Conservation (phyloP, 169 alveolate genomes). For the Toxoplasma gondii region DNA sequence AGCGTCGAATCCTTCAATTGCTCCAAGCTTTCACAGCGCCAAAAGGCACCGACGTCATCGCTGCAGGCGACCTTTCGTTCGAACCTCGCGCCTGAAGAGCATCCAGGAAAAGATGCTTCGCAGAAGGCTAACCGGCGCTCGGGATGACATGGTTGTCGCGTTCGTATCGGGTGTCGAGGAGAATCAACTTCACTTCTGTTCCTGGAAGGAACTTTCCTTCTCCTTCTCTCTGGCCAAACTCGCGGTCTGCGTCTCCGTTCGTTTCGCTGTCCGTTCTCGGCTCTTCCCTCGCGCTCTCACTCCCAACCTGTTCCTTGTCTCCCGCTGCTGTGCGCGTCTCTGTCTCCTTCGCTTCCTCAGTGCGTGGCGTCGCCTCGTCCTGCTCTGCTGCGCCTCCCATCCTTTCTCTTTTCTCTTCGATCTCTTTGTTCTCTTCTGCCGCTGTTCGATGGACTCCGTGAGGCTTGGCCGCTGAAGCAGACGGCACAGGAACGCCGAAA, state of each 20-base stretch:
- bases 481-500: slow-evolving; percentile 65
- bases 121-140: neutral
- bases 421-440: neutral
- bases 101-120: too few species aligned
- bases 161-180: neutral
- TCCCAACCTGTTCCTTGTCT: neutral
- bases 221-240: neutral
- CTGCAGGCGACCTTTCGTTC: too few species aligned
- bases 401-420: neutral
- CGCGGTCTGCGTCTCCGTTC: too few species aligned
- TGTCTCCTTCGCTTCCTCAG: too few species aligned
- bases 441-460: neutral
- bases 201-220: neutral
- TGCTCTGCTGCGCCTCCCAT: neutral
- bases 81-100: too few species aligned
- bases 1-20: too few species aligned
- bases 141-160: neutral
- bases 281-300: neutral
- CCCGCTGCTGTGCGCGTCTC: too few species aligned
- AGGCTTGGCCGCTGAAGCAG: too few species aligned
- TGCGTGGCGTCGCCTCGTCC: neutral
- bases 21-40: too few species aligned
- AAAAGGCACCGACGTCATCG: too few species aligned
- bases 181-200: neutral
- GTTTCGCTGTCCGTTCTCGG: neutral